These are phyloP conservation scores for Phytophthora nicotianae DNA, from an alignment of 352 stramenopile genomes.

Conservation along the genomic window DNA sequence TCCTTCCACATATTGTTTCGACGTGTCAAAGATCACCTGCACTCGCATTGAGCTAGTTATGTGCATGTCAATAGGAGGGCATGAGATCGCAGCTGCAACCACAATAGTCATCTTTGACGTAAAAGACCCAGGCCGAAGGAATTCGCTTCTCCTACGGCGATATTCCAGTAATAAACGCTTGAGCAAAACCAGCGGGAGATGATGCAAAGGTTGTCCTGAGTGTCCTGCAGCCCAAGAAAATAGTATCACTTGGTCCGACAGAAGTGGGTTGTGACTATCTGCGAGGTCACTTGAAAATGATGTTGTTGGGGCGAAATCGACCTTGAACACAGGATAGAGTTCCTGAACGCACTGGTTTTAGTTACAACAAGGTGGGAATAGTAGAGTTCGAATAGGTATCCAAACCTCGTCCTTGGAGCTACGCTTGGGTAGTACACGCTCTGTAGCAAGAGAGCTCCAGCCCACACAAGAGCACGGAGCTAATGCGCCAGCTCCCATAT, in stretches of 20 bases:
- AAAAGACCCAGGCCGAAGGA: neutral
- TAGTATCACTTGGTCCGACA: conserved; percentile 11
- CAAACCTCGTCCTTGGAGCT: conserved; percentile 7
- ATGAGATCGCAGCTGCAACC: conserved; percentile 7
- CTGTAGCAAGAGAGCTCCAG: conserved; percentile 5
- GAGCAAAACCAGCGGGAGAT: conserved; percentile 38
- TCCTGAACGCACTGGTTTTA: conserved; percentile 4
- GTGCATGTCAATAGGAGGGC: conserved; percentile 7
- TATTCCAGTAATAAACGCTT: conserved; percentile 38
- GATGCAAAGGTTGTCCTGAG: conserved; percentile 18
- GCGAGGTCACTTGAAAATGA: too few species aligned
- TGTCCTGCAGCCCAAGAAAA: conserved; percentile 1
- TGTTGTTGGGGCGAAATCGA: conserved; percentile 13
- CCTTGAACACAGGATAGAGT: conserved; percentile 6
- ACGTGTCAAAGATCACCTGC: conserved; percentile 20
- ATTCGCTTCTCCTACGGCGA: conserved; percentile 11
- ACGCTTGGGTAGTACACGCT: neutral
- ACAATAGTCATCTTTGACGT: conserved; percentile 12
- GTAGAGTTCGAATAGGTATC: neutral
- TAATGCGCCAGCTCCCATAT: conserved; percentile 14
- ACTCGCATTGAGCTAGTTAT: conserved; percentile 12
- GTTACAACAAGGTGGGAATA: neutral
- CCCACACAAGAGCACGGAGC: conserved; percentile 13
- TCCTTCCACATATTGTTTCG: neutral
- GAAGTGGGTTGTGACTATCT: neutral